A percentile compares a stretch with the other conserved stretches of the same genome.
Evolutionary conservation across 1,284 basidiomycete species (phyloP).

Genomic region (Apiotrichum montevideense): DNA sequence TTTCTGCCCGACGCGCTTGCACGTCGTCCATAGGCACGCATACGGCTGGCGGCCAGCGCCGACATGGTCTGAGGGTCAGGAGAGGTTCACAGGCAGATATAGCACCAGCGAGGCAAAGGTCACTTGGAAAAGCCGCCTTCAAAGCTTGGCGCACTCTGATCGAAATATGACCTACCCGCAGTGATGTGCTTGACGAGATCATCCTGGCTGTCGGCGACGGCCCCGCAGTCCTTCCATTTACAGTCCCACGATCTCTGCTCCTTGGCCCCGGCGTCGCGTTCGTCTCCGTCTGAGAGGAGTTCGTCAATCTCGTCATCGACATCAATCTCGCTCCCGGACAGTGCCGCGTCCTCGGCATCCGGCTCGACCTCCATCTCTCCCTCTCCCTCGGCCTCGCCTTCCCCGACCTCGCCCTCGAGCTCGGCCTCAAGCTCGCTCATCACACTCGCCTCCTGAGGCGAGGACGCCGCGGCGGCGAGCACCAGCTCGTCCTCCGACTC

Average conservation of each 20-base stretch:
- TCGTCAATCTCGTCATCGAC: constrained; percentile 32
- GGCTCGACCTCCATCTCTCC: not conserved
- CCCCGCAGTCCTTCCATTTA: constrained; percentile 29
- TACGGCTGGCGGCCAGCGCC: constrained; percentile 23
- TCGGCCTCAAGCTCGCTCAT: too few species aligned
- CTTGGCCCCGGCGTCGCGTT: constrained; percentile 1
- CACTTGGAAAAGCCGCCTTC: too few species aligned
- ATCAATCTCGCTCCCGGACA: constrained; percentile 11
- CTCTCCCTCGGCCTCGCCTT: not conserved
- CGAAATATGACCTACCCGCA: constrained; percentile 18
- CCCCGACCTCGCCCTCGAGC: too few species aligned
- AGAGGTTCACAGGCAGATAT: too few species aligned
- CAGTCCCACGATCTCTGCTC: constrained; percentile 6
- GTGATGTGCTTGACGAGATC: constrained; percentile 31
- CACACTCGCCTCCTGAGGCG: not conserved
- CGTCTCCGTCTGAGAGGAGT: constrained; percentile 19
- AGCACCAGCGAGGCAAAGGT: too few species aligned
- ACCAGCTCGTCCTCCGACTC: not conserved
- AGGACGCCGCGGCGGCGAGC: not conserved
- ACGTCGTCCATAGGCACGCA: constrained; percentile 32
- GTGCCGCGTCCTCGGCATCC: not conserved
- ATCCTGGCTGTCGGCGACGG: constrained; percentile 14
- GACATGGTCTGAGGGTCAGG: constrained; percentile 24
- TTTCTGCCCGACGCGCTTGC: constrained; percentile 31
- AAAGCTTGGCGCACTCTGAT: too few species aligned